Evolutionary conservation across 2,329 filamentous ascomycete genomes (phyloP), one percentile per base, ranked within the genome.

Genomic region (Sarocladium strictum): DNA sequence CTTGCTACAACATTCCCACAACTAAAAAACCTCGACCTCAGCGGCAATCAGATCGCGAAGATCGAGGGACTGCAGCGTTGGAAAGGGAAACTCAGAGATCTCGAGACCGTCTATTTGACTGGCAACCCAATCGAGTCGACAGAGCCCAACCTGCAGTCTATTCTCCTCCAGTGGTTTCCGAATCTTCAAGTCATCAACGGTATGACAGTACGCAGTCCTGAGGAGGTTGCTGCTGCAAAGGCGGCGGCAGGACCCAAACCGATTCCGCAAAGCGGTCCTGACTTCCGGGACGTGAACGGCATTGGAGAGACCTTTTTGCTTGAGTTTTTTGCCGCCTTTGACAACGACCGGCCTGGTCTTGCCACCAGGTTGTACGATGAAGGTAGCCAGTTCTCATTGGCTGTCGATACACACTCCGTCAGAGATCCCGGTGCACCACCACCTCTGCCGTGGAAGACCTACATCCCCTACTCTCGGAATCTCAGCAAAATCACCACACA

Each of bases 1-100:
- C 78, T 97, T 1, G 84, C 90, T 10, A 80, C 83, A 53, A 90
- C 89, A 0, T 89, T 97, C 54, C 90, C 92, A 0, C 87, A 92
- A 58, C 76, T 97, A 57, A 86, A 90, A 66, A 92, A 96, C 60
- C 82, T 99, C 12, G 93, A 97, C 61, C 80, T 97, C 24, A 94
- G 90, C 54, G 83, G 86, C 65, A 97, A 97, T 71, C 81, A 85
- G 38, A 83, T 99, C 62, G 76, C 79, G 56, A 83, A 81, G 53
- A 70, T 90, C 52, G 81, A 84, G 55, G 80, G 81, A 10, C 70
- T 99, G 47, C 80, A 84, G 53, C 80, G 77, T 29, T 97, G 91
- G 91, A 86, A 86, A 57, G 82, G 84, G 64, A 90, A 88, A 54
- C 92, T 97, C 64, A 83, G 79, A 53, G 76, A 84, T 55, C 78